phyloP scores from a whole-genome alignment of 441 rosid species.

The Biscutella auriculata region DNA sequence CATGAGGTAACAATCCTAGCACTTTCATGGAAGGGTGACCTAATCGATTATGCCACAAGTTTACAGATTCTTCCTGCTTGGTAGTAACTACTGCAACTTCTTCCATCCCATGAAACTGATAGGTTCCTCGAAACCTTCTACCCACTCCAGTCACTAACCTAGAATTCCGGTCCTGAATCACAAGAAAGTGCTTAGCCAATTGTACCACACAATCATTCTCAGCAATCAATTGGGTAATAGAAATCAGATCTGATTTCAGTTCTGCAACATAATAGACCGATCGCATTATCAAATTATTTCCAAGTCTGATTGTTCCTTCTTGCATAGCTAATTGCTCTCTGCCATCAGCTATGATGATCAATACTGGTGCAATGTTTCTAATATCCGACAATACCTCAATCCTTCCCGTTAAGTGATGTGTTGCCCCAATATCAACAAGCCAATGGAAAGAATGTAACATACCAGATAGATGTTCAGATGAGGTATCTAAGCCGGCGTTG shows the following conservation, averaged over 20 bases:
- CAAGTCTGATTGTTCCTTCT: not conserved
- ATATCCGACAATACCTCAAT: rapidly evolving
- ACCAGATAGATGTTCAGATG: too few species aligned
- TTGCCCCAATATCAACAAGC: not conserved
- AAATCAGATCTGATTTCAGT: not conserved
- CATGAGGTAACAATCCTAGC: too few species aligned
- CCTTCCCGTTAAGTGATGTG: not conserved
- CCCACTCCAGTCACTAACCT: too few species aligned
- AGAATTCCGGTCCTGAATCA: not conserved
- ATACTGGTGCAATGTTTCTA: not conserved
- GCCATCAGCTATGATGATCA: not conserved
- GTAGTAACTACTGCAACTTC: too few species aligned
- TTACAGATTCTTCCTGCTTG: too few species aligned
- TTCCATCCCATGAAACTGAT: too few species aligned
- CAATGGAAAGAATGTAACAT: too few species aligned
- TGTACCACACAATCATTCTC: not conserved
- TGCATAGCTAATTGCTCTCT: not conserved
- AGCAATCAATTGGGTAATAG: not conserved
- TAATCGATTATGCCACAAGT: too few species aligned
- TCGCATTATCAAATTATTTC: not conserved
- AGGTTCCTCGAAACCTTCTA: too few species aligned
- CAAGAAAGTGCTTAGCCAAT: not conserved
- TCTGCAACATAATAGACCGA: not conserved
- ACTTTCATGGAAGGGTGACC: too few species aligned
- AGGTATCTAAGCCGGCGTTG: too few species aligned